A percentile compares a stretch with the other conserved stretches of the same genome.
These are phyloP conservation scores for Xylaria grammica DNA, from an alignment of 495 filamentous ascomycete genomes.

Conservation along the genomic window DNA sequence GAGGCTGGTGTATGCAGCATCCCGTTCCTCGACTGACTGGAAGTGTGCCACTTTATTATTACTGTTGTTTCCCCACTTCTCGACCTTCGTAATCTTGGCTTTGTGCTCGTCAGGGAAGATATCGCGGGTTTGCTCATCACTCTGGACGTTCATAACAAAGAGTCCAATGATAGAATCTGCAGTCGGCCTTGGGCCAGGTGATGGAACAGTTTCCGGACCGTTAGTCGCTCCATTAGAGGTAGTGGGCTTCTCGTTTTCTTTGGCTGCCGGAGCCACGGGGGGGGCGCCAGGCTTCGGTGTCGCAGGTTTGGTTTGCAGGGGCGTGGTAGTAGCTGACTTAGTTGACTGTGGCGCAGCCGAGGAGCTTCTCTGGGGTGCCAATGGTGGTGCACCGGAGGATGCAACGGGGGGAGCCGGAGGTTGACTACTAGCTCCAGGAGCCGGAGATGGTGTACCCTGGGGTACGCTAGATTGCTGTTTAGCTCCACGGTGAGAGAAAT, in stretches of 20 bases:
- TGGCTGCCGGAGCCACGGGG: constrained; percentile 45
- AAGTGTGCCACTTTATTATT: constrained; percentile 84
- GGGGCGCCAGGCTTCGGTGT: constrained; percentile 53
- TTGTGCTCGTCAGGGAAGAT: constrained; percentile 83
- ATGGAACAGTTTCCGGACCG: constrained; percentile 50
- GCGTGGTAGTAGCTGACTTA: constrained; percentile 43
- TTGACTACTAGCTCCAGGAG: constrained; percentile 42
- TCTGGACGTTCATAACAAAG: constrained; percentile 80
- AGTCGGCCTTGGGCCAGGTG: constrained; percentile 49
- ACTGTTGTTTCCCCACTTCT: constrained; percentile 72
- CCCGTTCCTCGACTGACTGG: constrained; percentile 74
- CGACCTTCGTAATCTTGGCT: constrained; percentile 75
- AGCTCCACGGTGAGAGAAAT: constrained; percentile 89
- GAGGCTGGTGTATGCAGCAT: constrained; percentile 72
- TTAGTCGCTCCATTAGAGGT: constrained; percentile 57
- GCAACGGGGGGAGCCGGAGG: constrained; percentile 44
- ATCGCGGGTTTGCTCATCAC: constrained; percentile 76
- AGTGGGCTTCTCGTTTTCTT: constrained; percentile 53
- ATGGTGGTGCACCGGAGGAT: constrained; percentile 37
- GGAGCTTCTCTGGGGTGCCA: constrained; percentile 43
- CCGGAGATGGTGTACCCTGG: constrained; percentile 40
- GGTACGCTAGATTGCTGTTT: constrained; percentile 54
- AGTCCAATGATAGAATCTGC: constrained; percentile 69
- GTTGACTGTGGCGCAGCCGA: constrained; percentile 41
- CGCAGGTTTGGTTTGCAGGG: constrained; percentile 59